These are phyloP conservation scores for Stellera chamaejasme DNA, from an alignment of 345 rosid species.

Conservation along the genomic window DNA sequence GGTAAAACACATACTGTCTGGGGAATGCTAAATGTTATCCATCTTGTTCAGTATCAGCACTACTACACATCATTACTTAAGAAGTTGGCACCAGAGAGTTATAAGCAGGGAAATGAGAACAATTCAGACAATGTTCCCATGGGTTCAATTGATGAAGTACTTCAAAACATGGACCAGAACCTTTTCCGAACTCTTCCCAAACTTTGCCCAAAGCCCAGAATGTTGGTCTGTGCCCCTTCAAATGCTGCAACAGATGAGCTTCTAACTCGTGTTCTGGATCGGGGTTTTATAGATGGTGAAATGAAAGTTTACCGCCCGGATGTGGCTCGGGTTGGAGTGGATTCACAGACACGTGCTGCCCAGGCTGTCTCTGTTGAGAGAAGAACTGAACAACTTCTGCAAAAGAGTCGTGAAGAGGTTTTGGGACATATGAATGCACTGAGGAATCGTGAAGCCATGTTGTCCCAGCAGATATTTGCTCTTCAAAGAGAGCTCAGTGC, in stretches of 20 bases:
- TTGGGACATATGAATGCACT: constrained; percentile 78
- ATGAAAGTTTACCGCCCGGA: constrained; percentile 97
- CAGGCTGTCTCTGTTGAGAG: constrained; percentile 99
- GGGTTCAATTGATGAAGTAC: constrained; percentile 98
- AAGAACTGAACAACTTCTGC: constrained; percentile 83
- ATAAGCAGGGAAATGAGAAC: constrained; percentile 72
- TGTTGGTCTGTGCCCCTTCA: constrained; percentile 99
- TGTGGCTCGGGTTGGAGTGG: constrained; percentile 98
- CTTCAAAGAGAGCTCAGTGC: constrained; percentile 68
- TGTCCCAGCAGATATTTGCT: constrained; percentile 71
- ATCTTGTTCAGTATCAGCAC: constrained; percentile 98
- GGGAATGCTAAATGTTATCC: constrained; percentile 99
- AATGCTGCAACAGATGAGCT: constrained; percentile 99
- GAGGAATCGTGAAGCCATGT: constrained; percentile 66
- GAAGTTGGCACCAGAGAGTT: constrained; percentile 95
- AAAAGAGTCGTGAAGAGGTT: constrained; percentile 80
- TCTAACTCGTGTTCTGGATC: constrained; percentile 94
- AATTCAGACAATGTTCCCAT: constrained; percentile 49
- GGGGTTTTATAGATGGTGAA: constrained; percentile 98
- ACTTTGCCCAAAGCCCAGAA: constrained; percentile 94
- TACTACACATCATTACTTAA: constrained; percentile 92
- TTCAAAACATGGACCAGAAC: constrained; percentile 98
- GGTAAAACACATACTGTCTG: constrained; percentile 99
- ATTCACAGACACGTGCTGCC: constrained; percentile 96
- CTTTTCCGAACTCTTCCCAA: constrained; percentile 89